These are phyloP conservation scores for Coprinopsis cinerea DNA, from an alignment of 768 basidiomycete genomes.

Conservation along the genomic window DNA sequence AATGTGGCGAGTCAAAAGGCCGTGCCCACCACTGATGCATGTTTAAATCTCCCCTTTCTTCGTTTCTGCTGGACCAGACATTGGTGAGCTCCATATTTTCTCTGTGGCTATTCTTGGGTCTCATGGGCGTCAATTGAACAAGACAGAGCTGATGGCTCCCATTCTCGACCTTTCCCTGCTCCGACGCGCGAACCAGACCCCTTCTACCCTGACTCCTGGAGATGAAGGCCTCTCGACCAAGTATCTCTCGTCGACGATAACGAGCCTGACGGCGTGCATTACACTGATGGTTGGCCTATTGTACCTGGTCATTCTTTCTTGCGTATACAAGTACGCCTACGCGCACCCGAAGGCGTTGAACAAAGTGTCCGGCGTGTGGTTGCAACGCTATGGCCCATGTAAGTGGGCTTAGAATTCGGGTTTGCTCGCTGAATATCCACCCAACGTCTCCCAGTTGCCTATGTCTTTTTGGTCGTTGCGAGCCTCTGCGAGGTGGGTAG, in stretches of 20 bases:
- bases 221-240: slow-evolving; percentile 13
- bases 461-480: slow-evolving; percentile 42
- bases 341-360: slow-evolving; percentile 43
- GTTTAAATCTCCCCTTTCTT: background rate
- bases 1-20: background rate
- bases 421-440: background rate
- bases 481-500: slow-evolving; percentile 41
- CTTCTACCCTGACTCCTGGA: background rate
- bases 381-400: slow-evolving; percentile 52
- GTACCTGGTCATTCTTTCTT: slow-evolving; percentile 47
- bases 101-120: too few species aligned
- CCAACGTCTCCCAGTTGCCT: slow-evolving; percentile 38
- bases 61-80: background rate
- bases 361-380: slow-evolving; percentile 39
- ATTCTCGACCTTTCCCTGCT: background rate
- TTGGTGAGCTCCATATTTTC: background rate
- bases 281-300: slow-evolving; percentile 31
- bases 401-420: slow-evolving; percentile 15
- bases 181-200: background rate
- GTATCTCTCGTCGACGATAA: slow-evolving; percentile 30
- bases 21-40: background rate
- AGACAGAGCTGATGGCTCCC: background rate
- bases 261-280: slow-evolving; percentile 30
- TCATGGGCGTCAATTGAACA: background rate
- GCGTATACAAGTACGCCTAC: slow-evolving; percentile 41